A percentile compares a stretch with the other conserved stretches of the same genome.
Conservation (phyloP, 257 asterid genomes). For the Jacaranda copaia region DNA sequence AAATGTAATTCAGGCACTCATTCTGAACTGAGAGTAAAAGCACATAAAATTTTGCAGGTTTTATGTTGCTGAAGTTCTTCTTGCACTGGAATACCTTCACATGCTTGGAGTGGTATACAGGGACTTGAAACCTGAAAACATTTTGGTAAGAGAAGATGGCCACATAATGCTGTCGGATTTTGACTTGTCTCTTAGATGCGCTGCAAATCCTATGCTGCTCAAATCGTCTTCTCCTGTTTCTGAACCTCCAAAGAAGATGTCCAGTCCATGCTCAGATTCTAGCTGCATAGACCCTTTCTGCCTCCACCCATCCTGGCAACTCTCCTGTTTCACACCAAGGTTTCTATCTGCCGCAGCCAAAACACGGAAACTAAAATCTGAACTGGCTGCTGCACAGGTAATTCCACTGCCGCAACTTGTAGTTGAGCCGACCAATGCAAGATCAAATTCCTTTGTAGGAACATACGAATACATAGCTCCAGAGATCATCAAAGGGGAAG, state of each 20-base stretch:
- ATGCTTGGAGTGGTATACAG: constrained; percentile 26
- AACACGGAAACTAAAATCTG: neutral
- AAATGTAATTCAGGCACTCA: too few relatives aligned
- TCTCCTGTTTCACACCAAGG: constrained; percentile 15
- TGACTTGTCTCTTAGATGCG: constrained; percentile 17
- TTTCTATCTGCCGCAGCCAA: neutral
- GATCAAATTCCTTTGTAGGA: constrained; percentile 27
- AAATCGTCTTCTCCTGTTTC: neutral
- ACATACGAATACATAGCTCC: constrained; percentile 26
- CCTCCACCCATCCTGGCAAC: constrained; percentile 19
- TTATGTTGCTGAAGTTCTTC: constrained; percentile 22
- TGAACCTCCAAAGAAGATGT: neutral
- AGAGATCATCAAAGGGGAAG: constrained; percentile 19
- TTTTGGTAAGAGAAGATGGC: constrained; percentile 22
- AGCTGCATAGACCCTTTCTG: constrained; percentile 30
- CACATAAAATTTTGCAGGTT: neutral
- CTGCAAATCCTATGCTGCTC: neutral
- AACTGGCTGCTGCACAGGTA: neutral
- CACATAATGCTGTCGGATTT: constrained; percentile 30
- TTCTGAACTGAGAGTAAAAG: too few relatives aligned
- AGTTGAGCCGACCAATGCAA: constrained; percentile 13
- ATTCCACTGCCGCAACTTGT: constrained; percentile 3
- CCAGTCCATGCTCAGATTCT: constrained; percentile 9
- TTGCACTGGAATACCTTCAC: constrained; percentile 27
- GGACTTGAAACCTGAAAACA: constrained; percentile 29